Evolutionary conservation across 768 basidiomycete species (phyloP).

Genomic region (Amanita muscaria): DNA sequence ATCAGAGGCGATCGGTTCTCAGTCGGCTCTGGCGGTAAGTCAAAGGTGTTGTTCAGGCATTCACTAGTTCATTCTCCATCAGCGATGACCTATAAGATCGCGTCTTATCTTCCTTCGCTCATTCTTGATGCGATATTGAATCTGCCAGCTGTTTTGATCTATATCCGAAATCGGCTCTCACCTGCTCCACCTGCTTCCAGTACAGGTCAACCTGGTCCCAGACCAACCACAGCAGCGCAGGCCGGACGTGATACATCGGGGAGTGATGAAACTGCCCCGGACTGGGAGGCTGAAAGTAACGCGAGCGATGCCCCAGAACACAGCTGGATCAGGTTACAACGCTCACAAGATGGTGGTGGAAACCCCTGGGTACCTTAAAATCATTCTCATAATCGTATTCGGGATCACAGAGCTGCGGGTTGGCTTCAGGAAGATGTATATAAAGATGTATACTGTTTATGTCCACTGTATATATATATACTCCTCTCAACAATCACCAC

Average conservation of each 20-base stretch:
- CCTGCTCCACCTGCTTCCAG: slow-evolving; percentile 38
- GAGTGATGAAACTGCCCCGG: slow-evolving; percentile 43
- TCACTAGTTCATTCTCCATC: slow-evolving; percentile 7
- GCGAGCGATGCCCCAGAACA: slow-evolving; percentile 42
- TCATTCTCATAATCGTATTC: too few relatives aligned
- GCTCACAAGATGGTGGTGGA: not conserved
- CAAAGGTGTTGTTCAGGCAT: not conserved
- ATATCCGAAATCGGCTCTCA: slow-evolving; percentile 51
- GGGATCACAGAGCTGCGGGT: too few relatives aligned
- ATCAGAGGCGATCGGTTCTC: slow-evolving; percentile 60
- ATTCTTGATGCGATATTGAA: slow-evolving; percentile 58
- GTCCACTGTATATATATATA: too few relatives aligned
- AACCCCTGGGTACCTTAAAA: not conserved
- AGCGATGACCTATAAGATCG: slow-evolving; percentile 65
- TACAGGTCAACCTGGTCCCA: slow-evolving; percentile 17
- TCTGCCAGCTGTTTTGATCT: slow-evolving; percentile 58
- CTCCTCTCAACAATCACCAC: too few relatives aligned
- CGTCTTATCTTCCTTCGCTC: slow-evolving; percentile 58
- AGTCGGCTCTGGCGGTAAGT: slow-evolving; percentile 73
- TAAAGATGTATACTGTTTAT: too few relatives aligned
- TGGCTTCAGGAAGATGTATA: too few relatives aligned
- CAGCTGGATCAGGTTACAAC: slow-evolving; percentile 64
- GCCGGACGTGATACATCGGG: slow-evolving; percentile 12
- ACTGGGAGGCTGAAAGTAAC: slow-evolving; percentile 63
- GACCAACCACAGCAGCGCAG: slow-evolving; percentile 7